Base-by-base conservation (phyloP, 306 rosid species). In the Vicia sativa region DNA sequence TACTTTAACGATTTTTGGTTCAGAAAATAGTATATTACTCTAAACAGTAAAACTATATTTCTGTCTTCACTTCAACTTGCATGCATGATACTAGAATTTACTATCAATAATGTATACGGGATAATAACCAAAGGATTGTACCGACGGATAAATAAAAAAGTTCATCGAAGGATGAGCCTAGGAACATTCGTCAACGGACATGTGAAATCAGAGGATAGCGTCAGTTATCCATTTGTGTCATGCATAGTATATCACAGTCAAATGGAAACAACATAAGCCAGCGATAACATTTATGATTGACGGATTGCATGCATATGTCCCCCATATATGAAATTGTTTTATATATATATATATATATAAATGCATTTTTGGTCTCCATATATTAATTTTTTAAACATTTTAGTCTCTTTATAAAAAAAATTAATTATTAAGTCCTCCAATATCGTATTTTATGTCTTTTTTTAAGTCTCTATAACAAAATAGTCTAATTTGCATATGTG, bases 1-100 rank as follows among this genome's bases (percentile, higher is more conserved):
- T n/a, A n/a, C 10, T 26, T 57, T 13, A 8, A 18, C 34, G 14
- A 54, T 70, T 39, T 55, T 26, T 12, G 54, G 49, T 45, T 63
- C 31, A 42, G 39, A 56, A 56, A 37, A 65, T 50, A 26, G 28
- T 39, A 50, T 50, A 18, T 45, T 64, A 53, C 77, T 52, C 72
- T 46, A 46, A 50, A 41, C 8, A 52, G 46, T 28, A 62, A 62
- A 9, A 2, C 13, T 16, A 25, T 11, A 13, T 62, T 15, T 73
- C 57, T 13, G 53, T 41, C 52, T 52, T 23, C 21, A 11, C n/a
- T 67, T 7, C 6, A 44, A 16, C 57, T 16, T 60, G 66, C 48
- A 60, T 60, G 66, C 28, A 37, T 38, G 26, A 6, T 44, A 12
- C 16, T 44, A 12, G 49, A 9, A 0, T 48, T 10, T 18, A n/a